Percentiles rank a stretch among this genome's conserved stretches.
Conservation (phyloP, 2,329 filamentous ascomycete species). For the Trichoderma oligosporum region DNA sequence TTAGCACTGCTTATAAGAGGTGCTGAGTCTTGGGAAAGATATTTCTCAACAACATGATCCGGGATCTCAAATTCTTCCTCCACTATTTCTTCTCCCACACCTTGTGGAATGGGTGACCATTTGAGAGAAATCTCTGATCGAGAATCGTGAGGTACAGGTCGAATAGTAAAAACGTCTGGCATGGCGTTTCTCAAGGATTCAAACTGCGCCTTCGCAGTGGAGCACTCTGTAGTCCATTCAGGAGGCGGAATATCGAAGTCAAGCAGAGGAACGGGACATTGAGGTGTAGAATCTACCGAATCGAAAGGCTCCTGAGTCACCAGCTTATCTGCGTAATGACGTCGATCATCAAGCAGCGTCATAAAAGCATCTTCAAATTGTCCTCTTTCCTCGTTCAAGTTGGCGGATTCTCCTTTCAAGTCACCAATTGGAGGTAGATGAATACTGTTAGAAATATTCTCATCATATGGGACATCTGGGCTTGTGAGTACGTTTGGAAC, state of each 20-base stretch:
- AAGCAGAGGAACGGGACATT: constrained; percentile 30
- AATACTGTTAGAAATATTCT: background rate
- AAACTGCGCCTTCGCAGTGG: constrained; percentile 27
- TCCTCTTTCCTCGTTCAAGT: background rate
- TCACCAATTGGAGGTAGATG: background rate
- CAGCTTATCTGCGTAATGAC: constrained; percentile 12
- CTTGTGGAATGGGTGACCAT: constrained; percentile 26
- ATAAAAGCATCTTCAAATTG: constrained; percentile 29
- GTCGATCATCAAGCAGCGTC: constrained; percentile 23
- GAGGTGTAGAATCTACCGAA: constrained; percentile 25
- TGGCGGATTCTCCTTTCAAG: background rate
- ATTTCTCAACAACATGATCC: constrained; percentile 2
- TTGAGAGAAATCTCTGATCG: constrained; percentile 24
- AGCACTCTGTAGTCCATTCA: constrained; percentile 24
- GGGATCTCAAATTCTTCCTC: constrained; percentile 21
- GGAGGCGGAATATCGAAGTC: constrained; percentile 27
- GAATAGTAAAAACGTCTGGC: constrained; percentile 7
- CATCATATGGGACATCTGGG: constrained; percentile 8
- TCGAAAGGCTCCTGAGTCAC: constrained; percentile 32
- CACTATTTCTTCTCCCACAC: constrained; percentile 7
- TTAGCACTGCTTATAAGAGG: constrained; percentile 22
- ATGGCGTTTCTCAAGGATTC: constrained; percentile 24
- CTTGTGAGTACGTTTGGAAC: constrained; percentile 25
- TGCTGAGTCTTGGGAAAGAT: constrained; percentile 19
- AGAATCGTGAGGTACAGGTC: background rate